Base-by-base conservation (phyloP, 2,329 filamentous ascomycete species). In the Aspergillus sp. region DNA sequence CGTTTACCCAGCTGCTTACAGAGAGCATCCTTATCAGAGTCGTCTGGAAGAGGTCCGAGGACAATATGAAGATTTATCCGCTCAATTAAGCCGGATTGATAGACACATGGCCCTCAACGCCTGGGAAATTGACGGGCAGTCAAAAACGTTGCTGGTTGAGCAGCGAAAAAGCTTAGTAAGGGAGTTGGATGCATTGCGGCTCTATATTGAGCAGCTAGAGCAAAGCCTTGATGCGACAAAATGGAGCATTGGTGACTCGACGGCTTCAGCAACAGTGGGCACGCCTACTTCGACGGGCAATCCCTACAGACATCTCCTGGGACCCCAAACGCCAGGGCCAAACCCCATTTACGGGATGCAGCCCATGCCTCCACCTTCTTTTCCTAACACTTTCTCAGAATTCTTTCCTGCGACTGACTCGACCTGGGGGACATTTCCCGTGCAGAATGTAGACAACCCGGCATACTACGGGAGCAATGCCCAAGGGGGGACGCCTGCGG, bases 51-150 rank as follows among this genome's bases (percentile, higher is more conserved):
- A 65, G 16, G 61, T 64, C 19, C 56, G 57, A 5, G 65, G 63
- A 44, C 64, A 67, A 33, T 61, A 65, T 47, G 65, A 67, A 20
- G 57, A 50, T 19, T 56, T 73, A 17, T 66, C 66, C 13, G 54
- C 60, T 6, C 61, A 73, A 45, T 65, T 74, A 13, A 61, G 64
- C 6, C 66, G 63, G 35, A 58, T 74, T 20, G 71, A 74, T 42
- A 67, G 68, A 48, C 67, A 73, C 44, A 67, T 72, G 56, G 72
- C 72, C 5, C 54, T 74, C 40, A 66, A 73, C 54, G 63, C 64
- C 16, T 72, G 69, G 60, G 65, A 73, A 48, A 61, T 73, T 41
- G 67, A 67, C 24, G 60, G 63, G n/a, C 55, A 57, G 8, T 64
- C 64, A 14, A 72, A 72, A 47, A 63, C 65, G 20, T 50, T 62